Conservation (phyloP, 768 basidiomycete species). For the Xanthoconium stramineum region DNA sequence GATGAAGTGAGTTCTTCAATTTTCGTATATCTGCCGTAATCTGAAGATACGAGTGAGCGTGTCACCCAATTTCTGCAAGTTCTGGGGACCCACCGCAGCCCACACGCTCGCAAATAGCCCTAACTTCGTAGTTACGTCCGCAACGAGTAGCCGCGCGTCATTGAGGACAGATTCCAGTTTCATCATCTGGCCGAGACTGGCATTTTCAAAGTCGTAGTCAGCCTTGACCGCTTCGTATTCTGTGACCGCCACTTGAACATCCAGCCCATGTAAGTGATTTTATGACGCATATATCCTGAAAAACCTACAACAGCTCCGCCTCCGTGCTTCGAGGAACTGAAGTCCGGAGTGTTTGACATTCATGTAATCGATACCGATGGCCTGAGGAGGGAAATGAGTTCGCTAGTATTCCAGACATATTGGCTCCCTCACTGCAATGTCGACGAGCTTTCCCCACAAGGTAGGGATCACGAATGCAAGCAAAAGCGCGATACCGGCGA, state of each 20-base stretch:
- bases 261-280: neutral
- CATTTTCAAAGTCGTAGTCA: slow-evolving; percentile 12
- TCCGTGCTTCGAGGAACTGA: slow-evolving; percentile 5
- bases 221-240: slow-evolving; percentile 7
- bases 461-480: slow-evolving; percentile 12
- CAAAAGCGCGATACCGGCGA: slow-evolving; percentile 15
- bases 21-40: slow-evolving; percentile 19
- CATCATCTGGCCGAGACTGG: slow-evolving; percentile 15
- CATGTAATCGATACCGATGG: slow-evolving; percentile 2
- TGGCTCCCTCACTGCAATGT: neutral
- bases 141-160: slow-evolving; percentile 13
- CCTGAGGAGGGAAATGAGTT: neutral
- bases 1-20: slow-evolving; percentile 9
- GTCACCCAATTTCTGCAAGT: neutral
- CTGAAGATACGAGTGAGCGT: neutral
- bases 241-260: slow-evolving; percentile 6
- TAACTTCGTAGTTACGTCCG: slow-evolving; percentile 17
- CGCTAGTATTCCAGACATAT: neutral
- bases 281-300: neutral
- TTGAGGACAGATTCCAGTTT: slow-evolving; percentile 11
- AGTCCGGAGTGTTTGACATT: slow-evolving; percentile 3
- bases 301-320: slow-evolving; percentile 8
- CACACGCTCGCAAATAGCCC: slow-evolving; percentile 20
- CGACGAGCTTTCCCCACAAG: slow-evolving; percentile 8
- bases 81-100: slow-evolving; percentile 14